Evolutionary conservation across 2,329 filamentous ascomycete species (phyloP).

Genomic region (Nemania bipapillata): DNA sequence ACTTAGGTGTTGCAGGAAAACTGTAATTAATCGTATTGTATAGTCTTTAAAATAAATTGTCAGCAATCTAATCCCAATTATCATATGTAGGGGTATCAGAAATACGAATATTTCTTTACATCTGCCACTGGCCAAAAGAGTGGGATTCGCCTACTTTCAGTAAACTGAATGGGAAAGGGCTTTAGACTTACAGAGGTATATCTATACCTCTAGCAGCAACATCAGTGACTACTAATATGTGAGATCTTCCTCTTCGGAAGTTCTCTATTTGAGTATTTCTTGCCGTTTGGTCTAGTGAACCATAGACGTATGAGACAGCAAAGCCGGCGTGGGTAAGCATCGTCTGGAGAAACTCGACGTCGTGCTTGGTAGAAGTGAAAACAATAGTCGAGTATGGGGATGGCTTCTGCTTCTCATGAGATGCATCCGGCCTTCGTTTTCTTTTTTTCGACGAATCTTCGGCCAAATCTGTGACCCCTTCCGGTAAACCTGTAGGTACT

Average conservation of each 20-base stretch:
- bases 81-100: background rate
- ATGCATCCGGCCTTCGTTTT: conserved; percentile 68
- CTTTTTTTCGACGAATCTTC: conserved; percentile 72
- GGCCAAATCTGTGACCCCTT: conserved; percentile 57
- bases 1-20: conserved; percentile 94
- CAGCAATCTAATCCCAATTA: conserved; percentile 3
- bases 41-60: conserved; percentile 63
- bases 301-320: conserved; percentile 92
- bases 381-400: conserved; percentile 93
- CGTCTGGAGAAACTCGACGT: conserved; percentile 89
- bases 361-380: conserved; percentile 77
- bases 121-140: background rate
- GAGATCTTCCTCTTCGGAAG: conserved; percentile 84
- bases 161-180: background rate
- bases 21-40: conserved; percentile 99
- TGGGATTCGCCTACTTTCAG: background rate
- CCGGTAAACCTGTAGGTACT: conserved; percentile 77
- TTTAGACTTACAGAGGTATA: conserved; percentile 69
- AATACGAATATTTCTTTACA: background rate
- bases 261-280: conserved; percentile 91
- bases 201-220: conserved; percentile 97
- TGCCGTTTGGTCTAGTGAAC: conserved; percentile 91
- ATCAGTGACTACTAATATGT: conserved; percentile 95
- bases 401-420: conserved; percentile 73
- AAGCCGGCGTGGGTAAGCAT: conserved; percentile 86